Evolutionary conservation across 768 basidiomycete species (phyloP), one percentile per base, ranked within the genome.

Genomic region (Leccinum sublutescens): DNA sequence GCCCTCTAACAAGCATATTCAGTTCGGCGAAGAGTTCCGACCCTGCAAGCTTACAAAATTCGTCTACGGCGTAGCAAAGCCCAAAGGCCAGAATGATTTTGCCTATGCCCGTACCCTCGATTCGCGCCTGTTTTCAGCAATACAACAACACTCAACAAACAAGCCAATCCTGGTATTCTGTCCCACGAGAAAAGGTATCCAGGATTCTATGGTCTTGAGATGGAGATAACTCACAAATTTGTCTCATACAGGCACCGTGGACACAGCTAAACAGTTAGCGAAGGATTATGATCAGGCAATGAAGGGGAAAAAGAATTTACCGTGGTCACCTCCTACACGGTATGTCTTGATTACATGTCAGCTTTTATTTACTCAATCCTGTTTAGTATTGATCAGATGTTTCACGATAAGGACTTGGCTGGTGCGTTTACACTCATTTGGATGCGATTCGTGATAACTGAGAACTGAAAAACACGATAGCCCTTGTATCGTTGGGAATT

Each of bases 1-100:
- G 14, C 51, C 33, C 36, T 31, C 50, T 66, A 31, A 63, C 33
- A 27, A 52, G 43, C 2, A 19, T 50, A 6, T 31, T 38, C 58
- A 97, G 93, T 98, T 99, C 62, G 94, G 92, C 10, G 94, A 98
- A 68, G 89, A 91, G 56, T 98, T 85, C 67, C 81, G 96, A 27
- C 94, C 96, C 2, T 95, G 94, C 75, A 85, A 85, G 66, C 79
- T 96, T 6, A 82, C 79, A 3, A 82, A 86, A 54, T 77, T 84
- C 64, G 90, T 97, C 10, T 82, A 91, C 63, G 88, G 89, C 2
- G 83, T 91, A 60, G 78, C 81, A 21, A 83, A 85, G 43, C 71
- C 77, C 43, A 85, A 79, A 62, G 78, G 79, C 50, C 80, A 84
- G 54, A 96, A 95, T 65, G 91, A 93, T 62, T 95, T 93, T 68